phyloP scores from a whole-genome alignment of 208 protist species.

The Ichthyophonus hoferi region DNA sequence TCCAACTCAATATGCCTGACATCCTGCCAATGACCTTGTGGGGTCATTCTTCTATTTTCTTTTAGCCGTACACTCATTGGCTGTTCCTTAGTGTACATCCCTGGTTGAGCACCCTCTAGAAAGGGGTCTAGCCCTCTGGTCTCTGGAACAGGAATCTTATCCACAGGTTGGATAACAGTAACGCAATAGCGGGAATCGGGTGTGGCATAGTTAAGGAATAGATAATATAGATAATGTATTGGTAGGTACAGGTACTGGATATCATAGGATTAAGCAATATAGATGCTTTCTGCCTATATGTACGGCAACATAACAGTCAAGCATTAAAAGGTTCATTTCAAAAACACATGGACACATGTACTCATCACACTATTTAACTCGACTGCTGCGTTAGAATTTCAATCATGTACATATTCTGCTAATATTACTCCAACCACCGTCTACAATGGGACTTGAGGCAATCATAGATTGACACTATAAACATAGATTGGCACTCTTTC shows the following conservation, averaged over 20 bases:
- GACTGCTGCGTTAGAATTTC: no score
- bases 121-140: conserved; percentile 8
- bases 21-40: conserved; percentile 56
- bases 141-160: background rate
- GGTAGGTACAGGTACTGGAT: background rate
- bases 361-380: no score
- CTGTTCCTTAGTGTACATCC: background rate
- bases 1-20: conserved; percentile 62
- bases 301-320: no score
- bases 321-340: no score
- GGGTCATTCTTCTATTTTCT: conserved; percentile 31
- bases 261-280: background rate
- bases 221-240: background rate
- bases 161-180: background rate
- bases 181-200: background rate
- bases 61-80: background rate
- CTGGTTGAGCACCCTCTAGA: background rate
- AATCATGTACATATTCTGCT: no score
- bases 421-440: no score
- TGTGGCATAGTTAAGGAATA: no score
- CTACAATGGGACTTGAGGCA: no score
- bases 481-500: no score
- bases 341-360: no score
- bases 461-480: no score
- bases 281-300: no score